Evolutionary conservation across 2,329 filamentous ascomycete genomes (phyloP), one percentile per base, ranked within the genome.

Genomic region (Curvularia lunata): DNA sequence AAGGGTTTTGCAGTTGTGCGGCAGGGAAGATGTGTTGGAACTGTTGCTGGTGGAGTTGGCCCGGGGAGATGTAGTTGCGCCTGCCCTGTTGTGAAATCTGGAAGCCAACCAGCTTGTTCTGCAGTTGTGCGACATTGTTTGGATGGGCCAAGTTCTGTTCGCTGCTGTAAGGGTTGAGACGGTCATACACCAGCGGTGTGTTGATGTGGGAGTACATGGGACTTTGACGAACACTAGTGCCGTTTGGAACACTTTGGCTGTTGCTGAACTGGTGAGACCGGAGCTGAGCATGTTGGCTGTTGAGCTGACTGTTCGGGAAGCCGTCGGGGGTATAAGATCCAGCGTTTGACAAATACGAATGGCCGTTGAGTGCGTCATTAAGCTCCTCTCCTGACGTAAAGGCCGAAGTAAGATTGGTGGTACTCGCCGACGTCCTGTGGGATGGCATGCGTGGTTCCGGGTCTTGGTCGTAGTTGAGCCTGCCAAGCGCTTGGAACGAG

Each of bases 81-180:
- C 72, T 73, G 42, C 75, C 66, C 48, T 77, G 75, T 53, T 78
- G 77, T 16, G 78, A 76, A 12, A 77, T 79, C 59, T 84, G 80
- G 48, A 82, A 75, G 18, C 79, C 79, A 16, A 79, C 77, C 19
- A 85, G 68, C 58, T 82, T 82, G 55, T 80, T 80, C 53, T 85
- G 82, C 27, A 84, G 70, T 19, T 80, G 69, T 2, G 75, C 78
- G 25, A 77, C 69, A 62, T 82, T 74, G 64, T 81, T 82, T 16
- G 74, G 79, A 32, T 72, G 76, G 34, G 80, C 78, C 27, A 76
- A 70, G 19, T 71, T 72, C 45, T 81, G 72, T 37, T 79, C 77
- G 55, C 72, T 75, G 28, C 76, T 77, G 27, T 80, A 78, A 30
- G 79, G 75, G 58, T 77, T 75, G 48, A 79, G 67, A 54, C 73